Conservation (phyloP, 1,139 yeast species). For the Suhomyces taliae region DNA sequence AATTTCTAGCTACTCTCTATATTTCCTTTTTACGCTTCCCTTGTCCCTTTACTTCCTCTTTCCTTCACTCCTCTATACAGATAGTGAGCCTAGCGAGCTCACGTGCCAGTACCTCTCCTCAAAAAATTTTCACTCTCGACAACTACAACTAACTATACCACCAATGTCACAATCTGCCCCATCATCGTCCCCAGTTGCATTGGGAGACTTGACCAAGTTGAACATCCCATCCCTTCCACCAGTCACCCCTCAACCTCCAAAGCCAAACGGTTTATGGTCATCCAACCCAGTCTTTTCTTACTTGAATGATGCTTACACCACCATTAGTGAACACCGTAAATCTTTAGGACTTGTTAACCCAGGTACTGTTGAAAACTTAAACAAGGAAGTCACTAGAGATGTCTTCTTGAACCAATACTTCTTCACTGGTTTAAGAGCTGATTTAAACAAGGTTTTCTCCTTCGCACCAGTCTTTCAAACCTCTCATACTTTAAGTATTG, state of each 20-base stretch:
- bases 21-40: too few species aligned
- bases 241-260: slow-evolving; percentile 51
- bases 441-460: slow-evolving; percentile 86
- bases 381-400: slow-evolving; percentile 91
- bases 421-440: slow-evolving; percentile 97
- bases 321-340: slow-evolving; percentile 74
- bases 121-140: slow-evolving; percentile 7
- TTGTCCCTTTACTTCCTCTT: too few species aligned
- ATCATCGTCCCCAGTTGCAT: slow-evolving; percentile 31
- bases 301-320: slow-evolving; percentile 72
- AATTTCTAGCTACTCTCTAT: too few species aligned
- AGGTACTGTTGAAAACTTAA: slow-evolving; percentile 91
- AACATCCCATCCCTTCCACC: slow-evolving; percentile 58
- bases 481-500: slow-evolving; percentile 89
- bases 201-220: slow-evolving; percentile 57
- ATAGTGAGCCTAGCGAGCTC: too few species aligned
- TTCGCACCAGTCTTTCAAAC: slow-evolving; percentile 97
- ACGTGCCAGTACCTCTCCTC: background rate
- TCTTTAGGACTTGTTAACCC: slow-evolving; percentile 86
- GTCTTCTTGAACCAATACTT: slow-evolving; percentile 87
- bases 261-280: slow-evolving; percentile 67
- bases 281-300: slow-evolving; percentile 84
- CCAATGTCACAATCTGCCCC: slow-evolving; percentile 19
- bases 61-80: too few species aligned
- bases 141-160: background rate